Base-by-base conservation (phyloP, 1,139 yeast genomes). In the Meyerozyma guilliermondii region DNA sequence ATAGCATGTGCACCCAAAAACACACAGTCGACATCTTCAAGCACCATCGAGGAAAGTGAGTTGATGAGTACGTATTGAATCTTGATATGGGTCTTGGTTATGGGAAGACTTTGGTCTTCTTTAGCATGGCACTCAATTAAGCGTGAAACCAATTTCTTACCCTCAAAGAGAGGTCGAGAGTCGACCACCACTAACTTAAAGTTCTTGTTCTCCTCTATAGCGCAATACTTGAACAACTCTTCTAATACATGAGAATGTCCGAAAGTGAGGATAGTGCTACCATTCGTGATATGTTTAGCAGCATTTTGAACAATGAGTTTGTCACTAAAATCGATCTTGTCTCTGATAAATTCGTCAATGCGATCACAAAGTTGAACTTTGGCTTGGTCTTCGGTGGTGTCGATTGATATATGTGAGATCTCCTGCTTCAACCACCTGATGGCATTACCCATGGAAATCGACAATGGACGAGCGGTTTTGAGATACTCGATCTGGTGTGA, bases 1-100 rank as follows among this genome's bases (percentile, higher is more conserved):
- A 94, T 91, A 30, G 98, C 95, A 60, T 92, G 98, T 0, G 98
- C 98, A 9, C 98, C 98, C 35, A 94, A 70, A 61, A 94, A 85
- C 5, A 92, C 96, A 50, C 87, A 85, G 53, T 92, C 94, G 23
- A 92, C 94, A 42, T 70, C 75, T 51, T 86, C 88, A 50, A 83
- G 80, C 50, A 91, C 74, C 9, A 89, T 83, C 10, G 94, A 80
- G 5, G 92, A 80, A 40, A 94, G 71, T 8, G 96, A 85, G 43
- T 83, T 84, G 48, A 92, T 80, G 51, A 89, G 68, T 27, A 85
- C 87, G 58, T 92, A 94, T 31, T 68, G 70, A 29, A 71, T 56
- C 46, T 66, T 68, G 40, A 72, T 62, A 41, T 58, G 52, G 23
- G 61, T 64, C 46, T 62, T 57, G 3, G 76, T 69, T 42, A 71